Conservation (phyloP, 306 rosid species). For the Luffa acutangula region DNA sequence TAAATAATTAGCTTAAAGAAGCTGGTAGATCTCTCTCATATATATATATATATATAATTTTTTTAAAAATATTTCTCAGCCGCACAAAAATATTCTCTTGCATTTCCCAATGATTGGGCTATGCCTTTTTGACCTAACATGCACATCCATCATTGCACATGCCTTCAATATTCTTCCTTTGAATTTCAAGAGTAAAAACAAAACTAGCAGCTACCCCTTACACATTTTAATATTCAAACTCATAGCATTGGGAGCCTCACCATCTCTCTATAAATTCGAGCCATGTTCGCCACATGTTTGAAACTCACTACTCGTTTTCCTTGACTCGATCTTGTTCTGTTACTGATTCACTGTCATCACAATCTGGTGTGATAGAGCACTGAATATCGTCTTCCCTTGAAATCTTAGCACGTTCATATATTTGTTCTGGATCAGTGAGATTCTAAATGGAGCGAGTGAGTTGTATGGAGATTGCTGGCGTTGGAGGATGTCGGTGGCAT, state of each 20-base stretch:
- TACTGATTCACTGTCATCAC: too few species aligned
- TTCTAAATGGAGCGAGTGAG: background rate
- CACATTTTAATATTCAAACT: background rate
- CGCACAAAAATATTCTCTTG: background rate
- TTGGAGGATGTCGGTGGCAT: background rate
- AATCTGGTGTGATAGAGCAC: too few species aligned
- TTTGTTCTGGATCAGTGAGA: too few species aligned
- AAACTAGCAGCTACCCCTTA: background rate
- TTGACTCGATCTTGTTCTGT: too few species aligned
- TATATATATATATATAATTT: too few species aligned
- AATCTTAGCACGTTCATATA: too few species aligned
- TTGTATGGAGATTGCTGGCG: background rate
- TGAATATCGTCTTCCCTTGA: too few species aligned
- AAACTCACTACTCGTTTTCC: background rate
- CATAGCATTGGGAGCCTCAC: background rate
- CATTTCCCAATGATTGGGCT: background rate
- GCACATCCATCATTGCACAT: slow-evolving; percentile 76
- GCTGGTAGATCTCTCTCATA: slow-evolving; percentile 1
- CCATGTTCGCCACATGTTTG: background rate
- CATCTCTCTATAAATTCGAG: background rate
- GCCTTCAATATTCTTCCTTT: slow-evolving; percentile 49
- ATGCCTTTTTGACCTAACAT: slow-evolving; percentile 13
- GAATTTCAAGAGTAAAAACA: slow-evolving; percentile 1
- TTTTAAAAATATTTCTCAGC: background rate
- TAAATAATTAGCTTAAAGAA: background rate